Evolutionary conservation across 805 yeast genomes (phyloP), one percentile per base, ranked within the genome.

Genomic region (Sugiyamaella smithiae): DNA sequence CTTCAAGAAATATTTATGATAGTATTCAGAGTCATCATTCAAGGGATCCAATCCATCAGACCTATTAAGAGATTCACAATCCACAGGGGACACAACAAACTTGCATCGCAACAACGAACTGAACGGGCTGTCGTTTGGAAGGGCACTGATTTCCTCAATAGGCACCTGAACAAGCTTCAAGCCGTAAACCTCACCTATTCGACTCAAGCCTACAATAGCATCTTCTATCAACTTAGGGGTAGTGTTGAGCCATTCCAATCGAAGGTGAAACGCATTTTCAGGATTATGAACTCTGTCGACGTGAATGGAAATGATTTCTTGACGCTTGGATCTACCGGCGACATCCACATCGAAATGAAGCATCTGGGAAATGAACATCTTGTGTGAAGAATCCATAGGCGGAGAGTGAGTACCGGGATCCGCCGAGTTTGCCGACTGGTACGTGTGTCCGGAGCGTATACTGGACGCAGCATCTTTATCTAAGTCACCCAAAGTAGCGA

Each of bases 241-340:
- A 0, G 96, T 82, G 52, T 85, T 88, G 26, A 91, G 69, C 99
- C 99, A 93, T 63, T 93, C 97, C 11, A 91, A 65, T 41, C 96
- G 73, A 26, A 93, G 76, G 61, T 91, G 98, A 69, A 83, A 93
- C 62, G 97, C 90, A 59, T 90, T 96, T 56, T 86, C 91, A 0
- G 97, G 97, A 61, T 90, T 91, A 64, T 89, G 97, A 2, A 90
- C 90, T 38, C 83, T 76, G 63, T 93, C 99, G 60, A 88, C 87
- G 66, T 91, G 97, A 1, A 93, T 88, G 4, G 81, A 80, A 40
- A 89, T 72, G 2, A 82, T 66, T 57, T 93, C 99, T 0, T 85
- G 84, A 48, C 89, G 78, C 64, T 81, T 81, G 0, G 97, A 88
- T 51, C 80, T 75, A 2, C 73, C 70, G 24, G 74, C 68, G 0